Evolutionary conservation across 2,329 filamentous ascomycete genomes (phyloP), one percentile per base, ranked within the genome.

Genomic region (Fusarium guadeloupense): DNA sequence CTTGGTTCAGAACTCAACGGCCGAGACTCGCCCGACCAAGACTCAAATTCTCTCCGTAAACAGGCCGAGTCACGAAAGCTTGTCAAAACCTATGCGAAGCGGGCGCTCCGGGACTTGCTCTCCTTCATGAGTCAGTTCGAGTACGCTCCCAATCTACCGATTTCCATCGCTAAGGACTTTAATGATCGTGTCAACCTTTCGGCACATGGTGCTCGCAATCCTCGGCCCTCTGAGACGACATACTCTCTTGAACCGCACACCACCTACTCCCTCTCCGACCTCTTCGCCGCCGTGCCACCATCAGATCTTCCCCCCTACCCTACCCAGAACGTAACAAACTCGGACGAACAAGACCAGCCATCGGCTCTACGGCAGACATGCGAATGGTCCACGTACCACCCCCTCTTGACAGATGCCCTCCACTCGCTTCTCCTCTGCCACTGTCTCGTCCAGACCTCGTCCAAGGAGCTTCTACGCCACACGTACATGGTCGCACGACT

Each of bases 401-500:
- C 92, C 0, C 82, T 95, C 9, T 81, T 96, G 10, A 87, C 87
- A 7, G 92, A 96, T 64, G 89, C 89, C 1, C 82, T 96, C 1
- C 91, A 96, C 73, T 89, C 87, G 5, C 76, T 95, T 2, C 85
- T 96, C 9, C 83, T 96, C 34, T 90, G 88, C 64, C 92, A 96
- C 74, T 85, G 85, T n/a, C 84, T 96, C 9, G 77, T 91, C 8
- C 91, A 94, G 74, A 96, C 92, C 0, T 90, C 91, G 0, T 75
- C 85, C 10, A 92, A 90, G 67, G 91, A 95, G 72, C 83, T 93
- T 28, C 85, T 88, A 43, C 89, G 91, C 30, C 91, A 95, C 71
- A 90, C 91, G 0, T 83, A 92, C 77, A 95, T 93, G 83, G 91
- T 89, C 5, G 90, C 91, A 14, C 87, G 91, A 6, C 81, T 95